Percentiles rank a stretch among this genome's conserved stretches.
phyloP scores from a whole-genome alignment of 768 basidiomycete genomes.

The Megacollybia marginata region DNA sequence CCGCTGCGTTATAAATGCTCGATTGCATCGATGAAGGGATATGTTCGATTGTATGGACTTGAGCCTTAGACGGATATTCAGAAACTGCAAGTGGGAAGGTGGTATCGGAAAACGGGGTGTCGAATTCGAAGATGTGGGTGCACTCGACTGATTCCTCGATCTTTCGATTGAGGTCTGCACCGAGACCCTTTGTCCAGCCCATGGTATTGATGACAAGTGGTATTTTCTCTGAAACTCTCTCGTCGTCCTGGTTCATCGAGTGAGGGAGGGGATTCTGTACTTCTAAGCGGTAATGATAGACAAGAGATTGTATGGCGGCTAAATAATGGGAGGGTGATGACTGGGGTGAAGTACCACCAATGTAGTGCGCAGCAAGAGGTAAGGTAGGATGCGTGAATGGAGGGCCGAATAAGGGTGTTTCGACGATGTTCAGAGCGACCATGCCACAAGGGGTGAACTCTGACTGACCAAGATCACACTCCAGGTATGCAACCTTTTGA shows the following conservation, averaged over 20 bases:
- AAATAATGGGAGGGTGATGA: conserved; percentile 75
- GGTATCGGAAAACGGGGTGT: conserved; percentile 18
- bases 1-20: conserved; percentile 46
- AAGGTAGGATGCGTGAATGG: conserved; percentile 77
- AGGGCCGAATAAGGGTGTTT: conserved; percentile 63
- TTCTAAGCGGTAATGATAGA: conserved; percentile 65
- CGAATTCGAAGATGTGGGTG: conserved; percentile 50
- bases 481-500: conserved; percentile 80
- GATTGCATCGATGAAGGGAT: conserved; percentile 35
- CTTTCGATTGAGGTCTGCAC: conserved; percentile 64
- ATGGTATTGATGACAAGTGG: conserved; percentile 93
- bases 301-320: conserved; percentile 52
- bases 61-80: background rate
- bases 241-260: conserved; percentile 16
- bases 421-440: conserved; percentile 71
- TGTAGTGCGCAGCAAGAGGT: conserved; percentile 70
- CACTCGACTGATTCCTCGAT: conserved; percentile 65
- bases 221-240: conserved; percentile 46
- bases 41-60: conserved; percentile 40
- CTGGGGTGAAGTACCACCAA: conserved; percentile 74
- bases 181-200: conserved; percentile 95
- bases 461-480: conserved; percentile 90
- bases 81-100: conserved; percentile 1
- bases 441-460: conserved; percentile 88
- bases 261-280: conserved; percentile 39